A percentile compares a stretch with the other conserved stretches of the same genome.
Evolutionary conservation across 345 rosid species (phyloP).

Genomic region (Eucalyptus pumila): DNA sequence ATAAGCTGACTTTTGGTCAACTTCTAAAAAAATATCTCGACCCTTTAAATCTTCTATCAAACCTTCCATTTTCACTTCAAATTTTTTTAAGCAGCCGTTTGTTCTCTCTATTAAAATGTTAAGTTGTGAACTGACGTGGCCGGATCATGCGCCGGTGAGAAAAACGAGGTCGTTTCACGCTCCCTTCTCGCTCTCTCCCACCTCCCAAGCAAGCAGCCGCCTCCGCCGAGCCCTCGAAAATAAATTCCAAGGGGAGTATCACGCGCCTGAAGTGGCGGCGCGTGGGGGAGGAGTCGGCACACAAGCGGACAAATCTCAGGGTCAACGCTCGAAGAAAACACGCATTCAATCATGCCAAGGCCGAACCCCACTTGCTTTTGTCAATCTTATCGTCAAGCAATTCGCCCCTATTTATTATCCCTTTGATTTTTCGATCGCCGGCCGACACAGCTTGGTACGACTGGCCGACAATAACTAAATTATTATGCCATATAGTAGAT

Average conservation of each 20-base stretch:
- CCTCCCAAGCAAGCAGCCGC: not conserved
- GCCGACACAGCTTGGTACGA: not conserved
- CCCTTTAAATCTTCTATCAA: not conserved
- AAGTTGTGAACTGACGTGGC: not conserved
- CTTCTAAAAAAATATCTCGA: too few relatives aligned
- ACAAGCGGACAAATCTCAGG: not conserved
- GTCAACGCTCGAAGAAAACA: not conserved
- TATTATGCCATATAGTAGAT: not conserved
- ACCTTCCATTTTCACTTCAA: not conserved
- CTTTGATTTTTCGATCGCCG: not conserved
- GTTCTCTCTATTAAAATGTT: too few relatives aligned
- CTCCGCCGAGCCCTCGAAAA: not conserved
- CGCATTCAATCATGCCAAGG: not conserved
- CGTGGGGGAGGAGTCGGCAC: not conserved
- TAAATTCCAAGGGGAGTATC: not conserved
- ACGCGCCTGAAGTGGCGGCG: not conserved
- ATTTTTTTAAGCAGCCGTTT: not conserved
- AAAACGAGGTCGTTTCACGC: not conserved
- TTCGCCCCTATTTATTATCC: not conserved
- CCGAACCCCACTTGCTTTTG: not conserved
- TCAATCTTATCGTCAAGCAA: not conserved
- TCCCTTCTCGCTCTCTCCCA: not conserved
- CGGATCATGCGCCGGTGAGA: not conserved
- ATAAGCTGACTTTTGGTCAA: not conserved
- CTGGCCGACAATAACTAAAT: too few relatives aligned